Evolutionary conservation across 306 rosid species (phyloP).

Genomic region (Casuarina equisetifolia): DNA sequence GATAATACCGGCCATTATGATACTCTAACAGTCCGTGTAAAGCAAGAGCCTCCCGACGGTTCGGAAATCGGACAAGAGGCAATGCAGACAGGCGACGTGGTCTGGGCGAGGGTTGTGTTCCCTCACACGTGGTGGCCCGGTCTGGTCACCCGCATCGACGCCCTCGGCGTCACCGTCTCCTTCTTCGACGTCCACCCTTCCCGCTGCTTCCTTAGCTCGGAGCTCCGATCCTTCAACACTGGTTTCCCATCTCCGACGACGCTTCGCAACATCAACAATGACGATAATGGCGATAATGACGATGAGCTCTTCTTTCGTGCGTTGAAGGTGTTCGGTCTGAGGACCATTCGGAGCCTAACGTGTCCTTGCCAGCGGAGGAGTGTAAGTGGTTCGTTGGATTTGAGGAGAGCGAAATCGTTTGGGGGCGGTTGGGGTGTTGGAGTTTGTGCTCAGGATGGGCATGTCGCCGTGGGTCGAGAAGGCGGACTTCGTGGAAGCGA

Average conservation of each 20-base stretch:
- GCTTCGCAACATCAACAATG: not conserved
- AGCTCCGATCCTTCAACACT: constrained; percentile 28
- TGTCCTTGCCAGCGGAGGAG: constrained; percentile 21
- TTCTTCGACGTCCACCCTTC: constrained; percentile 24
- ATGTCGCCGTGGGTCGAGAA: constrained; percentile 33
- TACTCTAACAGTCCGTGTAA: too few species aligned
- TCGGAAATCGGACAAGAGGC: not conserved
- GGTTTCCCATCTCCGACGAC: constrained; percentile 10
- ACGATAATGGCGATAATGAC: too few species aligned
- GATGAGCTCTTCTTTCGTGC: constrained; percentile 22
- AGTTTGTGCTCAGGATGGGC: constrained; percentile 29
- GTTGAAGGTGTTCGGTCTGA: constrained; percentile 28
- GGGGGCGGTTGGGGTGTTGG: constrained; percentile 24
- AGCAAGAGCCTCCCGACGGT: too few species aligned
- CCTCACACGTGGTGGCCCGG: constrained; percentile 34
- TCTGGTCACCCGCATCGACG: constrained; percentile 21
- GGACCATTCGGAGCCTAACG: constrained; percentile 7
- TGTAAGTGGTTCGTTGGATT: not conserved
- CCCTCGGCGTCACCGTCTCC: constrained; percentile 30
- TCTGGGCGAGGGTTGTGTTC: constrained; percentile 26
- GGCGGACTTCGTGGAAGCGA: constrained; percentile 26
- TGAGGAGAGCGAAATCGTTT: not conserved
- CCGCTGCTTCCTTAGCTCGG: constrained; percentile 15
- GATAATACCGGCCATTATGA: too few species aligned
- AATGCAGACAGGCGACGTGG: constrained; percentile 34